Evolutionary conservation across 208 protist genomes (phyloP).

Genomic region (Leishmania tarentolae): DNA sequence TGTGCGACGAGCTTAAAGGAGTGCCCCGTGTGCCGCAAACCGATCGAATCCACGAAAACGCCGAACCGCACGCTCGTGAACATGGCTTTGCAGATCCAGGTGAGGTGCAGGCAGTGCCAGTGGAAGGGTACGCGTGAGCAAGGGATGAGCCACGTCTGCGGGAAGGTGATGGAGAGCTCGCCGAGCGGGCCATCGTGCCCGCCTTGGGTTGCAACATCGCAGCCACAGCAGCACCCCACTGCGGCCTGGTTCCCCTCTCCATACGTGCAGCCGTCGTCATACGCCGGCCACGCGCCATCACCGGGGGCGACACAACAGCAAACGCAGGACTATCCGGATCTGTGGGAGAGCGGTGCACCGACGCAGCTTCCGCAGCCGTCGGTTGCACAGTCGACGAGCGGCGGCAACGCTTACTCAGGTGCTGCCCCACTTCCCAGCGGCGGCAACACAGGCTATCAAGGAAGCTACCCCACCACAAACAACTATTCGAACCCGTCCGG

Average conservation of each 20-base stretch:
- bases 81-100: slow-evolving; percentile 56
- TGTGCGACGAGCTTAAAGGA: slow-evolving; percentile 40
- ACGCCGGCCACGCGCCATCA: background rate
- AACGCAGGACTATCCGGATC: background rate
- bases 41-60: slow-evolving; percentile 27
- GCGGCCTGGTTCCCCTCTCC: slow-evolving; percentile 2
- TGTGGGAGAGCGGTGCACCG: background rate
- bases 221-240: slow-evolving; percentile 11
- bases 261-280: slow-evolving; percentile 9
- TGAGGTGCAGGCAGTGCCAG: slow-evolving; percentile 57
- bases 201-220: background rate
- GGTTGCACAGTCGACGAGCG: background rate
- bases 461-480: background rate
- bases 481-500: slow-evolving; percentile 1
- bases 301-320: background rate
- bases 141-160: slow-evolving; percentile 29
- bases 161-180: background rate
- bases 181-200: background rate
- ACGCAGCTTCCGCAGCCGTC: background rate
- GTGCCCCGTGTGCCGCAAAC: slow-evolving; percentile 66
- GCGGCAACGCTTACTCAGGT: slow-evolving; percentile 1
- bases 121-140: slow-evolving; percentile 70
- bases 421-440: slow-evolving; percentile 3
- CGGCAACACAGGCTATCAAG: background rate
- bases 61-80: slow-evolving; percentile 78